Evolutionary conservation across 805 yeast species (phyloP).

Genomic region (Lipomyces sp.): DNA sequence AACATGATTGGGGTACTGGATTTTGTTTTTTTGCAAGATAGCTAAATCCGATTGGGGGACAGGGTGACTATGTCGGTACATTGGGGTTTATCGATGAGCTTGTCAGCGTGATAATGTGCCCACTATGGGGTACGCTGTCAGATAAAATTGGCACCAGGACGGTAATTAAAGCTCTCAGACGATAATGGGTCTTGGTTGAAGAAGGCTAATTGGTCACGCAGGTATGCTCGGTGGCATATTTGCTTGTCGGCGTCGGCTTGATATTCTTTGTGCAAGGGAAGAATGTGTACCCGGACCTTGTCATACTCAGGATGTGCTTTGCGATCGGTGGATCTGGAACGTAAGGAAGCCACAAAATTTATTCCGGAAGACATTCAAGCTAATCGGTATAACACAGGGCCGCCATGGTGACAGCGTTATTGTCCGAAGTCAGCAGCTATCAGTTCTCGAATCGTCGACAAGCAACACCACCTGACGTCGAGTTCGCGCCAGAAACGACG

Average conservation of each 20-base stretch:
- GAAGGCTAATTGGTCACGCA: neutral
- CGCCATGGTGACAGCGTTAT: conserved; percentile 64
- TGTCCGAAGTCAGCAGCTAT: conserved; percentile 51
- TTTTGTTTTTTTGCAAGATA: neutral
- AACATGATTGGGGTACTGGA: neutral
- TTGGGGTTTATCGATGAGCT: conserved; percentile 65
- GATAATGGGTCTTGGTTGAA: neutral
- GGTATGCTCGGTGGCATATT: conserved; percentile 53
- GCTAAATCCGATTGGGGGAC: conserved; percentile 6
- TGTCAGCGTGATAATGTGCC: conserved; percentile 57
- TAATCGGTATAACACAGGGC: conserved; percentile 42
- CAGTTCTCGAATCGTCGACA: conserved; percentile 4
- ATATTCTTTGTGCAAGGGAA: conserved; percentile 55
- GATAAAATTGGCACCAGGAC: conserved; percentile 67
- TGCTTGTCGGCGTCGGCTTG: conserved; percentile 54
- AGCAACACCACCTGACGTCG: neutral
- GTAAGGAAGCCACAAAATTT: neutral
- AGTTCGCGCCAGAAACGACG: neutral
- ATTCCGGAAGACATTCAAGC: neutral
- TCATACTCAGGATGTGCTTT: conserved; percentile 59
- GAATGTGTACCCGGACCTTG: conserved; percentile 55
- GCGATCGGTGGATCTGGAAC: conserved; percentile 61
- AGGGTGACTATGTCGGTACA: conserved; percentile 55
- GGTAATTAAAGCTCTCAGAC: conserved; percentile 39
- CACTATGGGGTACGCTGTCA: conserved; percentile 65